A percentile compares a stretch with the other conserved stretches of the same genome.
Evolutionary conservation across 805 yeast genomes (phyloP).

Genomic region (Wickerhamiella alocasiicola): DNA sequence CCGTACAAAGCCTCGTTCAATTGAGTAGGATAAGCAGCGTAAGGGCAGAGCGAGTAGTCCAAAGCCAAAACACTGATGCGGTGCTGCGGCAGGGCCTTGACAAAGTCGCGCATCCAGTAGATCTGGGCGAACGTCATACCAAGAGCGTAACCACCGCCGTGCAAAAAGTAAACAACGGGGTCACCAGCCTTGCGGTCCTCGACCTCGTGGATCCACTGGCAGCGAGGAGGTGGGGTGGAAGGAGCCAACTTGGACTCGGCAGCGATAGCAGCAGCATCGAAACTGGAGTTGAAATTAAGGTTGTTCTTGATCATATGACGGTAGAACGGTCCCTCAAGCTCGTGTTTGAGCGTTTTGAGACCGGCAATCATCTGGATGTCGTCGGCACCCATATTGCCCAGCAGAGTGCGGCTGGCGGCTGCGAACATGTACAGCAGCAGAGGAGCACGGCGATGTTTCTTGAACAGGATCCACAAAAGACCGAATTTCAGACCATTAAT

Average conservation of each 20-base stretch:
- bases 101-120: slow-evolving; percentile 14
- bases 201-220: slow-evolving; percentile 20
- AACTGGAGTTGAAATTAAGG: slow-evolving; percentile 1
- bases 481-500: slow-evolving; percentile 1
- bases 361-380: slow-evolving; percentile 62
- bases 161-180: slow-evolving; percentile 22
- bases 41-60: slow-evolving; percentile 25
- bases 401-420: slow-evolving; percentile 9
- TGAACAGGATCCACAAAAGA: slow-evolving; percentile 1
- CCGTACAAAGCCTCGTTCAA: slow-evolving; percentile 17
- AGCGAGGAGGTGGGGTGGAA: slow-evolving; percentile 9
- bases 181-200: slow-evolving; percentile 19
- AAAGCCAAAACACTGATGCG: slow-evolving; percentile 21
- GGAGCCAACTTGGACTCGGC: slow-evolving; percentile 1
- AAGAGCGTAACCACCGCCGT: slow-evolving; percentile 23
- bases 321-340: slow-evolving; percentile 7
- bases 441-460: background rate
- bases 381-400: slow-evolving; percentile 31
- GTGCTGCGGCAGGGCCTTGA: slow-evolving; percentile 10
- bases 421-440: slow-evolving; percentile 6
- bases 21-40: slow-evolving; percentile 22
- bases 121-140: slow-evolving; percentile 17
- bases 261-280: background rate
- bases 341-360: slow-evolving; percentile 32
- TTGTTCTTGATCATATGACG: background rate